Conservation (phyloP, 2,329 filamentous ascomycete species). For the Thelonectria olida region DNA sequence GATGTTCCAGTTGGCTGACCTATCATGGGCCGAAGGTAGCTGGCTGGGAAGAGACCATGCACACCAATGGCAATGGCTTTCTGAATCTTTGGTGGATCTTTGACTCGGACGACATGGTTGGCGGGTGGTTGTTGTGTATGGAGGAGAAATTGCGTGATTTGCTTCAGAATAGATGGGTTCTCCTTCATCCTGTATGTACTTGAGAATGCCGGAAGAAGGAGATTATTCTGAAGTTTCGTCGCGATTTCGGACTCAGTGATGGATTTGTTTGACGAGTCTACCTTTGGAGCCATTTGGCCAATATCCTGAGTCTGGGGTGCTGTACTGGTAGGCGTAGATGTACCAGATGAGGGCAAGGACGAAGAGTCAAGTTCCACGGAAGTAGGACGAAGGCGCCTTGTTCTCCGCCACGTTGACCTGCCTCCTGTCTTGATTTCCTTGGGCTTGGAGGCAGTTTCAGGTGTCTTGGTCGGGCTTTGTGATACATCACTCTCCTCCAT, state of each 20-base stretch:
- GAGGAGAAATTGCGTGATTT: constrained; percentile 68
- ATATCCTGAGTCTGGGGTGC: constrained; percentile 26
- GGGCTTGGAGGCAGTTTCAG: constrained; percentile 37
- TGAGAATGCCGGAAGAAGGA: constrained; percentile 75
- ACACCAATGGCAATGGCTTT: constrained; percentile 93
- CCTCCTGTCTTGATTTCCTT: constrained; percentile 43
- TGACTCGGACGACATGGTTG: constrained; percentile 77
- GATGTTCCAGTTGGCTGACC: constrained; percentile 97
- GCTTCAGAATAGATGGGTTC: constrained; percentile 75
- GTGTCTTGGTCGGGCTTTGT: constrained; percentile 46
- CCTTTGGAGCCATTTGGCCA: constrained; percentile 24
- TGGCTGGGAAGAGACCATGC: constrained; percentile 91
- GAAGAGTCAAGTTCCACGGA: constrained; percentile 58
- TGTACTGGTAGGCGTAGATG: constrained; percentile 34
- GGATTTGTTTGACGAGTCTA: constrained; percentile 41
- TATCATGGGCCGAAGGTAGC: constrained; percentile 86
- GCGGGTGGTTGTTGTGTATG: constrained; percentile 64
- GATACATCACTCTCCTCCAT: constrained; percentile 56
- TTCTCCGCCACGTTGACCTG: constrained; percentile 51
- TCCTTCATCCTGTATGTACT: constrained; percentile 74
- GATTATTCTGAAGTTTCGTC: constrained; percentile 62
- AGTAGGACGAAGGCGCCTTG: constrained; percentile 56
- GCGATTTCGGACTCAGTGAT: constrained; percentile 54
- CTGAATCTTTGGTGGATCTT: constrained; percentile 76
- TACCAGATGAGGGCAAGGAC: constrained; percentile 40